phyloP scores from a whole-genome alignment of 768 basidiomycete genomes.

The Amanita exitialis region DNA sequence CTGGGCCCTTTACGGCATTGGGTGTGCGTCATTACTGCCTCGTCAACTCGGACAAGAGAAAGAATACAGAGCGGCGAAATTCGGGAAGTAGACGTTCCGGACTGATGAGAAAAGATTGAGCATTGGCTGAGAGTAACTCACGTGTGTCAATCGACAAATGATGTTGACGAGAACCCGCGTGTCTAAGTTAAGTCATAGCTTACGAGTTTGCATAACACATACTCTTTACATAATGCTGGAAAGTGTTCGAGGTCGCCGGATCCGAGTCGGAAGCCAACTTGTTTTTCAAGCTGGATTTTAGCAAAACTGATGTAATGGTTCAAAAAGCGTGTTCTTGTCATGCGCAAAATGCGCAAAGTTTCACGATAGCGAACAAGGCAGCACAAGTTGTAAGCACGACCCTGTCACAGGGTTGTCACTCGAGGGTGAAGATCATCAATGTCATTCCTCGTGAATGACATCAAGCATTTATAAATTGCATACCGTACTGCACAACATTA shows the following conservation, averaged over 20 bases:
- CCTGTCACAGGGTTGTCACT: neutral
- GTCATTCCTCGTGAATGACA: neutral
- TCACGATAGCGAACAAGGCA: neutral
- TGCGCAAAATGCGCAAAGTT: too few species aligned
- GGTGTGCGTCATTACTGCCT: slow-evolving; percentile 30
- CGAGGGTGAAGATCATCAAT: neutral
- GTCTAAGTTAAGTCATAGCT: too few species aligned
- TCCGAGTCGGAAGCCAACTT: too few species aligned
- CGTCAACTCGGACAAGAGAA: slow-evolving; percentile 34
- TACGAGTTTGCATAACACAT: too few species aligned
- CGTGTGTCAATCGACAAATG: too few species aligned
- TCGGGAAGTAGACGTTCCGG: slow-evolving; percentile 10
- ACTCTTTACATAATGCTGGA: too few species aligned
- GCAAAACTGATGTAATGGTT: too few species aligned
- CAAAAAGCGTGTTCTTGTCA: too few species aligned
- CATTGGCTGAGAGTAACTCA: neutral
- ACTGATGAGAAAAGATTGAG: slow-evolving; percentile 1
- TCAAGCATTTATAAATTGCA: neutral
- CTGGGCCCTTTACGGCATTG: slow-evolving; percentile 33
- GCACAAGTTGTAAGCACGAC: neutral
- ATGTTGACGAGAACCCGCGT: too few species aligned
- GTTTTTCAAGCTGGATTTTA: too few species aligned
- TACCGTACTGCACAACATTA: neutral
- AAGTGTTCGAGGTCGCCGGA: too few species aligned
- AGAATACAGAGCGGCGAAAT: slow-evolving; percentile 10